phyloP scores from a whole-genome alignment of 2,329 filamentous ascomycete genomes.

The Xylariaceae sp. region DNA sequence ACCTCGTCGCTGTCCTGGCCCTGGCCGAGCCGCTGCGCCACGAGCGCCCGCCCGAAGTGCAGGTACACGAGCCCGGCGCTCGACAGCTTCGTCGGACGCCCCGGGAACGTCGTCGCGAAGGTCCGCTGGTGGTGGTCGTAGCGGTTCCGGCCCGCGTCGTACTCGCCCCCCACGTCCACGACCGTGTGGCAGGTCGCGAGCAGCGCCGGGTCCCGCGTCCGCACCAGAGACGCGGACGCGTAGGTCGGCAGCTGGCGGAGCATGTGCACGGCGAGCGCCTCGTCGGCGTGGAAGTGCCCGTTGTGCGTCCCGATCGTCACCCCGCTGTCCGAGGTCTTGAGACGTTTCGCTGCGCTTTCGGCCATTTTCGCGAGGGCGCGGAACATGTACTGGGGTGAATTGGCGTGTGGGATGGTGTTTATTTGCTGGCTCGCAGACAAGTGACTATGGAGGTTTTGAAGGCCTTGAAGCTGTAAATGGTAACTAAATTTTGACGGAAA shows the following conservation, averaged over 20 bases:
- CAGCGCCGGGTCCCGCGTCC: slow-evolving; percentile 81
- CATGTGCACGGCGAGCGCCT: slow-evolving; percentile 95
- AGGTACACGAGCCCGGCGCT: slow-evolving; percentile 94
- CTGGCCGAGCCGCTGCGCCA: slow-evolving; percentile 64
- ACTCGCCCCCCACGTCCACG: slow-evolving; percentile 96
- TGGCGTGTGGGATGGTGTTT: neutral
- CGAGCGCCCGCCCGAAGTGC: slow-evolving; percentile 88
- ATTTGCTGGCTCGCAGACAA: neutral
- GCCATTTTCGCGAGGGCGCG: slow-evolving; percentile 60
- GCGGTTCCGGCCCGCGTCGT: slow-evolving; percentile 75
- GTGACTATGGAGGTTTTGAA: too few species aligned
- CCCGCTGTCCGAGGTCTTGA: slow-evolving; percentile 69
- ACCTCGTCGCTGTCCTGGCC: slow-evolving; percentile 70
- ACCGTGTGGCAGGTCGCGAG: slow-evolving; percentile 90
- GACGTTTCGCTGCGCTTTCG: slow-evolving; percentile 76
- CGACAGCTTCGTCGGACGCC: slow-evolving; percentile 84
- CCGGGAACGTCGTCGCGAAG: slow-evolving; percentile 85
- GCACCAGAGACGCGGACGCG: slow-evolving; percentile 73
- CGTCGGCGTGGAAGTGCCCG: slow-evolving; percentile 98
- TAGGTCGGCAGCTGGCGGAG: slow-evolving; percentile 88
- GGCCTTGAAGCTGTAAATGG: slow-evolving; percentile 2
- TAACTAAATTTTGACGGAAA: neutral
- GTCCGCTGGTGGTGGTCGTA: slow-evolving; percentile 98
- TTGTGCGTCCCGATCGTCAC: slow-evolving; percentile 91
- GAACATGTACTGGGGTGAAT: slow-evolving; percentile 46